Evolutionary conservation across 768 basidiomycete genomes (phyloP).

Genomic region (Tylopilus subfusipes): DNA sequence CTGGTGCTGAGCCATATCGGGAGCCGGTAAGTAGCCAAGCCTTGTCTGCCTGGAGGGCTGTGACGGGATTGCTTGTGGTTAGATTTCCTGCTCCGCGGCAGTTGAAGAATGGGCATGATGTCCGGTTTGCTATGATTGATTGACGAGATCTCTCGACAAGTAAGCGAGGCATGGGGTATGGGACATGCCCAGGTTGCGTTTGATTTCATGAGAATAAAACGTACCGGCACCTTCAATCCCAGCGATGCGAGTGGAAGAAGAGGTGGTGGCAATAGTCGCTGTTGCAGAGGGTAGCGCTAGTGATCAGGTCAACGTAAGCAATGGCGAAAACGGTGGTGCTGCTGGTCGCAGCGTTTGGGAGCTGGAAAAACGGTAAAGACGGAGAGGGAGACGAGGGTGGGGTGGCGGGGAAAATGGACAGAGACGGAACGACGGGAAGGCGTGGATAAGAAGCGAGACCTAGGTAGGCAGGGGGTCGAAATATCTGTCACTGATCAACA

Average conservation of each 20-base stretch:
- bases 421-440: slow-evolving; percentile 1
- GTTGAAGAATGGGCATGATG: slow-evolving; percentile 26
- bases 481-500: neutral
- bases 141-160: slow-evolving; percentile 59
- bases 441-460: neutral
- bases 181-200: slow-evolving; percentile 49
- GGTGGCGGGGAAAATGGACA: neutral
- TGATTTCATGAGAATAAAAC: slow-evolving; percentile 51
- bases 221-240: slow-evolving; percentile 28
- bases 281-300: neutral
- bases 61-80: neutral
- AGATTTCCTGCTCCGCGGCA: slow-evolving; percentile 55
- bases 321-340: neutral
- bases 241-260: neutral
- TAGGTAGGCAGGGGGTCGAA: neutral
- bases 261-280: neutral
- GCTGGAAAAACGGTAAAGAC: neutral
- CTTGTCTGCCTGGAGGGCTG: neutral
- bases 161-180: slow-evolving; percentile 55
- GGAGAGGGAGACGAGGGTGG: neutral
- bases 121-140: slow-evolving; percentile 52
- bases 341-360: neutral
- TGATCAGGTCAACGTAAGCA: neutral
- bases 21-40: slow-evolving; percentile 43
- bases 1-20: slow-evolving; percentile 80